Conservation (phyloP, 495 filamentous ascomycete genomes). For the Penicillium longicatenatum region DNA sequence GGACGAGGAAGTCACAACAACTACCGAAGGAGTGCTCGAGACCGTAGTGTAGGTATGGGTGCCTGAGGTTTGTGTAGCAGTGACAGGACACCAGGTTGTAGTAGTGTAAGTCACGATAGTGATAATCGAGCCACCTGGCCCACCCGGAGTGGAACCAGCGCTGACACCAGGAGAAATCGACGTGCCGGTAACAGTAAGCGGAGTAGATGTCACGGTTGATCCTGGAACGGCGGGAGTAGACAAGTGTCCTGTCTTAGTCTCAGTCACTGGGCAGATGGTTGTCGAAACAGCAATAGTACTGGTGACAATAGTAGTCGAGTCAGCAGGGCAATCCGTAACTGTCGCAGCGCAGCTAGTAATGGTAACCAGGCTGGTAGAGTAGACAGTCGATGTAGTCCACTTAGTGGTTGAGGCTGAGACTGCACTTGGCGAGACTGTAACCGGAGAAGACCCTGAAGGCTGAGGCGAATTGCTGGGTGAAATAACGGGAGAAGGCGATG, state of each 20-base stretch:
- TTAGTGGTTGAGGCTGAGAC: slow-evolving; percentile 7
- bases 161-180: slow-evolving; percentile 2
- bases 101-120: slow-evolving; percentile 25
- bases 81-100: slow-evolving; percentile 44
- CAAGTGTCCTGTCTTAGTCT: slow-evolving; percentile 7
- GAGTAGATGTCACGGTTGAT: not conserved
- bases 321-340: slow-evolving; percentile 61
- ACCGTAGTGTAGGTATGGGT: slow-evolving; percentile 34
- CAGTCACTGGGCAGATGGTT: slow-evolving; percentile 4
- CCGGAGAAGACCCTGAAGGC: not conserved
- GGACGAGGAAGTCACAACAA: slow-evolving; percentile 39
- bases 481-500: slow-evolving; percentile 5
- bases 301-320: slow-evolving; percentile 45
- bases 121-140: not conserved
- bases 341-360: slow-evolving; percentile 58
- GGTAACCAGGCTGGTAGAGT: slow-evolving; percentile 57
- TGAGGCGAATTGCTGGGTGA: not conserved
- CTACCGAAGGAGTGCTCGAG: slow-evolving; percentile 41
- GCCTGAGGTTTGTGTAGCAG: slow-evolving; percentile 35
- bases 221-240: not conserved
- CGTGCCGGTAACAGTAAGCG: not conserved
- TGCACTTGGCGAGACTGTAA: not conserved
- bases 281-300: not conserved
- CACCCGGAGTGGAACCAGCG: not conserved
- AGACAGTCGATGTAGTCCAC: slow-evolving; percentile 62